phyloP scores from a whole-genome alignment of 2,329 filamentous ascomycete genomes.

The Lachnellula occidentalis region DNA sequence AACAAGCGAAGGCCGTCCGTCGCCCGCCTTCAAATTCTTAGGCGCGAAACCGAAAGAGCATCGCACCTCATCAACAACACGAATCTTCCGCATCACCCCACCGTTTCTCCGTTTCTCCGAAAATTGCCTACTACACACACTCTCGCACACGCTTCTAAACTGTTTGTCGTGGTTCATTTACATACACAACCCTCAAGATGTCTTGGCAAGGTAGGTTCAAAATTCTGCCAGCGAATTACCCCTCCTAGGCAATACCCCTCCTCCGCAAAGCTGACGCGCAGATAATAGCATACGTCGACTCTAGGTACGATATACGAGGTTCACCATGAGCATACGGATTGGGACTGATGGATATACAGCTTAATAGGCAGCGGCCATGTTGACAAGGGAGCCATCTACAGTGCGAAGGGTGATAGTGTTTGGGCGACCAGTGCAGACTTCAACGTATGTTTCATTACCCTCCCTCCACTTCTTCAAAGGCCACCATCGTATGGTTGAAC shows the following conservation, averaged over 20 bases:
- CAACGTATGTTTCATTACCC: conserved; percentile 28
- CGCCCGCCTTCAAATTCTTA: not conserved
- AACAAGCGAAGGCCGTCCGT: not conserved
- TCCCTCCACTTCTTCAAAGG: not conserved
- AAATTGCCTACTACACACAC: conserved; percentile 2
- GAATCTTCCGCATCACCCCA: conserved; percentile 11
- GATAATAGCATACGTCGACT: conserved; percentile 52
- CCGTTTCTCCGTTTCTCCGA: conserved; percentile 4
- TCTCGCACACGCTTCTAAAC: not conserved
- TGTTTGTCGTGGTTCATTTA: conserved; percentile 5
- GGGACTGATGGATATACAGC: conserved; percentile 43
- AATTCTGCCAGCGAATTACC: conserved; percentile 20
- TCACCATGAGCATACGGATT: not conserved
- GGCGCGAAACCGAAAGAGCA: not conserved
- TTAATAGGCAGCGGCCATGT: conserved; percentile 74
- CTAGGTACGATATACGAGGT: conserved; percentile 43
- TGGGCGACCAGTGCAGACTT: conserved; percentile 72
- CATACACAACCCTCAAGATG: conserved; percentile 43
- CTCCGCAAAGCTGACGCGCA: conserved; percentile 18
- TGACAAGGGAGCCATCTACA: conserved; percentile 82
- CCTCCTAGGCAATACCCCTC: too few species aligned
- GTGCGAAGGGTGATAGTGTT: conserved; percentile 69
- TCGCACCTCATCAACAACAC: not conserved
- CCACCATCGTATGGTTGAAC: not conserved
- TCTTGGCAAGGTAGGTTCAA: conserved; percentile 65